Conservation (phyloP, 2,329 filamentous ascomycete genomes). For the Thielaviopsis populi region DNA sequence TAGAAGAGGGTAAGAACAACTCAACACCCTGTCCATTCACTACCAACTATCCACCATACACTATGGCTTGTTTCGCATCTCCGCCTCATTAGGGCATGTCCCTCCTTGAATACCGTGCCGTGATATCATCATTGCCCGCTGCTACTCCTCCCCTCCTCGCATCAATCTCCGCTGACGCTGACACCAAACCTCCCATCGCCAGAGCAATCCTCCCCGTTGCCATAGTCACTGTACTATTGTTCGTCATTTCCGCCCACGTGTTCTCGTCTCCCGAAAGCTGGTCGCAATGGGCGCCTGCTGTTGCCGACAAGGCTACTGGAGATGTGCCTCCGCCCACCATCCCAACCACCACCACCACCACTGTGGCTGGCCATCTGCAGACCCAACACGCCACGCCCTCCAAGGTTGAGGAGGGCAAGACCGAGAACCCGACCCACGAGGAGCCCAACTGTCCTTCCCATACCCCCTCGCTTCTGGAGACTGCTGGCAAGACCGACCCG, state of each 20-base stretch:
- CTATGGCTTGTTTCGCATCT: too few species aligned
- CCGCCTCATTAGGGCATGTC: not conserved
- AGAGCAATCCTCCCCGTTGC: constrained; percentile 12
- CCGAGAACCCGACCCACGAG: not conserved
- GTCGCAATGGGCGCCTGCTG: constrained; percentile 12
- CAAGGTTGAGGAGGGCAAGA: not conserved
- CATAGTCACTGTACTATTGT: constrained; percentile 14
- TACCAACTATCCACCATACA: too few species aligned
- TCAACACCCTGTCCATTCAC: not conserved
- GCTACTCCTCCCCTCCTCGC: not conserved
- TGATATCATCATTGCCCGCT: not conserved
- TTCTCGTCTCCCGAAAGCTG: constrained; percentile 13
- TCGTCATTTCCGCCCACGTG: constrained; percentile 15
- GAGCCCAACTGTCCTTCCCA: not conserved
- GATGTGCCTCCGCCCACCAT: not conserved
- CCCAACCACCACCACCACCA: not conserved
- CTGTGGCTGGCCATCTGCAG: not conserved
- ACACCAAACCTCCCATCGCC: not conserved
- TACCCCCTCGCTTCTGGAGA: constrained; percentile 10
- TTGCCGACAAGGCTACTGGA: constrained; percentile 1
- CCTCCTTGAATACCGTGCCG: not conserved
- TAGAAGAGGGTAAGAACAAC: constrained; percentile 13
- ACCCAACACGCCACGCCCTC: not conserved
- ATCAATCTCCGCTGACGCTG: not conserved
- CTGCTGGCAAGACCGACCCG: constrained; percentile 4